Evolutionary conservation across 805 yeast genomes (phyloP).

Genomic region (Metschnikowia kofuensis): DNA sequence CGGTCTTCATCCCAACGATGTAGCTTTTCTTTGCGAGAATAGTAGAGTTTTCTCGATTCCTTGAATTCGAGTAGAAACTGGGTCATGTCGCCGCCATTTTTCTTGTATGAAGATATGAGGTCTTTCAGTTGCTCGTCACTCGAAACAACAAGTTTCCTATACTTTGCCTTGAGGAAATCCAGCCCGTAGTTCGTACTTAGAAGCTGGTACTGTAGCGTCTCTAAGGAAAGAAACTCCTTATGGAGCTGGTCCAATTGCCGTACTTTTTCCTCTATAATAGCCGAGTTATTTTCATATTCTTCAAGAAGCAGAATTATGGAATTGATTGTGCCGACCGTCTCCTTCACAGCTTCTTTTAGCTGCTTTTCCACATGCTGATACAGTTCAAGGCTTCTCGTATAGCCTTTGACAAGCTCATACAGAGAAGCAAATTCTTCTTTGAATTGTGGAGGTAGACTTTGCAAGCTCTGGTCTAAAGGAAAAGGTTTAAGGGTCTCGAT

Average conservation of each 20-base stretch:
- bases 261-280: constrained; percentile 24
- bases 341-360: constrained; percentile 17
- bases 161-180: constrained; percentile 18
- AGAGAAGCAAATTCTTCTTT: constrained; percentile 26
- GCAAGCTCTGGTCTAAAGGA: constrained; percentile 30
- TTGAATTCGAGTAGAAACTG: constrained; percentile 22
- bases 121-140: constrained; percentile 6
- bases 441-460: constrained; percentile 27
- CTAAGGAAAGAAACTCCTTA: constrained; percentile 33
- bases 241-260: constrained; percentile 23
- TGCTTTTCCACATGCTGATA: constrained; percentile 24
- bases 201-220: constrained; percentile 38
- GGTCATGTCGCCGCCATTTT: constrained; percentile 13
- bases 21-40: constrained; percentile 35
- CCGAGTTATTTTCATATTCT: constrained; percentile 18
- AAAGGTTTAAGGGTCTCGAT: constrained; percentile 14
- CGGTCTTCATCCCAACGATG: constrained; percentile 44
- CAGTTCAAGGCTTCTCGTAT: constrained; percentile 21
- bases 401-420: constrained; percentile 28
- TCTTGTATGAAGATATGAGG: constrained; percentile 2
- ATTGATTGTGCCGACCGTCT: constrained; percentile 20
- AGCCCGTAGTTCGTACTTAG: constrained; percentile 36
- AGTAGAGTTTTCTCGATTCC: constrained; percentile 28
- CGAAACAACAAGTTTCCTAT: constrained; percentile 6
- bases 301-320: constrained; percentile 18